Conservation (phyloP, 2,329 filamentous ascomycete genomes). For the Thermochaetoides dissita region DNA sequence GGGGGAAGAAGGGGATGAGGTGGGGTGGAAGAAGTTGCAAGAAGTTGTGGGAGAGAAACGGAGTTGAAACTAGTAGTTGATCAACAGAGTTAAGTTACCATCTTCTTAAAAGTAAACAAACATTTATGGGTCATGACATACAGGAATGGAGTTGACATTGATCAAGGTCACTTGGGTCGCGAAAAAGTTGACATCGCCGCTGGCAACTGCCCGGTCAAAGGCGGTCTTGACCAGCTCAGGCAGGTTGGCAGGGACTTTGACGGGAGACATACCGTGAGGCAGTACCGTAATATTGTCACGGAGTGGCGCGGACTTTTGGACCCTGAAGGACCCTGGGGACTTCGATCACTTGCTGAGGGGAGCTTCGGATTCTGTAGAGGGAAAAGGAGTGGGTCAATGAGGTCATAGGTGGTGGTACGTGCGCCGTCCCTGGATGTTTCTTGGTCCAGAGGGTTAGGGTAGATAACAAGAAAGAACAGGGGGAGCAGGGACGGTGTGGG, state of each 20-base stretch:
- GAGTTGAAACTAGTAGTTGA: conserved; percentile 47
- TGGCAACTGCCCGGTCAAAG: conserved; percentile 33
- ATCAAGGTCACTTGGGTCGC: conserved; percentile 39
- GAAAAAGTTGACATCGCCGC: conserved; percentile 39
- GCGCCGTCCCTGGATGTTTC: conserved; percentile 5
- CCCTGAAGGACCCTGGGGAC: not conserved
- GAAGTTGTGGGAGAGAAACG: conserved; percentile 55
- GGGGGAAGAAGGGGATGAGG: conserved; percentile 15
- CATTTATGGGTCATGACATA: conserved; percentile 17
- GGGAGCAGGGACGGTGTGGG: too few species aligned
- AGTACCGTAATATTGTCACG: conserved; percentile 9
- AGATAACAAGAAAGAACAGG: too few species aligned
- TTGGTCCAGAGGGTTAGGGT: not conserved
- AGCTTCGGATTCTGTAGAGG: conserved; percentile 2
- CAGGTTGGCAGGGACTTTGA: conserved; percentile 31
- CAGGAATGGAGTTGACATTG: conserved; percentile 27
- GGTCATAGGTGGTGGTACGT: conserved; percentile 15
- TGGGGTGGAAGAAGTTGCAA: conserved; percentile 52
- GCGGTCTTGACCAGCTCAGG: conserved; percentile 35
- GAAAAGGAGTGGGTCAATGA: conserved; percentile 12
- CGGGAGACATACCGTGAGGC: conserved; percentile 22
- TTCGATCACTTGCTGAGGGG: not conserved
- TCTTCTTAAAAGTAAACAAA: too few species aligned
- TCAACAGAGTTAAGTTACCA: not conserved
- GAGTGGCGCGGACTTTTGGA: too few species aligned